Percentiles rank a stretch among this genome's conserved stretches.
These are phyloP conservation scores for Neophaeococcomyces aloes DNA, from an alignment of 2,329 filamentous ascomycete genomes.

Conservation along the genomic window DNA sequence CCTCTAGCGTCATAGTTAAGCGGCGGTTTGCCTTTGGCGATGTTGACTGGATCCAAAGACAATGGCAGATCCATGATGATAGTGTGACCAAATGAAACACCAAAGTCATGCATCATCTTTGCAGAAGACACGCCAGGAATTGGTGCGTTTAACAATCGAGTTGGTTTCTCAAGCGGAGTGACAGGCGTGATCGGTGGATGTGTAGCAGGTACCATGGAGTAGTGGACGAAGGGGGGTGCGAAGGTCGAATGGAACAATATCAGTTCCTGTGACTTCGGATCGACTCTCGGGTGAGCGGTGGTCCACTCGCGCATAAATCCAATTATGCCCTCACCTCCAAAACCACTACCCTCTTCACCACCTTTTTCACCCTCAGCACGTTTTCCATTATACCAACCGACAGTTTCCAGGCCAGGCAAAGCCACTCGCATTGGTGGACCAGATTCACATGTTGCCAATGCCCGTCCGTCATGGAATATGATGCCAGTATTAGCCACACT, in stretches of 20 bases:
- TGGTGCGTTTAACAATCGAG: constrained; percentile 40
- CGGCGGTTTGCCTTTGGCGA: constrained; percentile 45
- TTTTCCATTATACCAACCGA: constrained; percentile 59
- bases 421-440: constrained; percentile 57
- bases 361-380: constrained; percentile 36
- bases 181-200: constrained; percentile 25
- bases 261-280: constrained; percentile 54
- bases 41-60: constrained; percentile 53
- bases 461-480: constrained; percentile 57
- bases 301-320: constrained; percentile 61
- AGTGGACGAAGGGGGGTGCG: constrained; percentile 54
- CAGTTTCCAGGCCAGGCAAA: constrained; percentile 53
- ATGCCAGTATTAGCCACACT: constrained; percentile 61
- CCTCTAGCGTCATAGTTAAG: constrained; percentile 50
- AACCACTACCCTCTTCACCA: constrained; percentile 25
- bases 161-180: constrained; percentile 18
- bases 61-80: constrained; percentile 61
- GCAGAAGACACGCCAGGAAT: constrained; percentile 52
- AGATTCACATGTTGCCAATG: constrained; percentile 60
- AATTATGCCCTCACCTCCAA: constrained; percentile 47
- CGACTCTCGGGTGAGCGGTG: constrained; percentile 56
- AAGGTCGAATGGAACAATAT: constrained; percentile 59
- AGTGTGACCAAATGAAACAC: constrained; percentile 52
- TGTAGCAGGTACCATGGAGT: constrained; percentile 46
- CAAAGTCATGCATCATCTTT: constrained; percentile 70